A percentile compares a stretch with the other conserved stretches of the same genome.
Evolutionary conservation across 1,139 yeast species (phyloP).

Genomic region (Geotrichum bryndzae): DNA sequence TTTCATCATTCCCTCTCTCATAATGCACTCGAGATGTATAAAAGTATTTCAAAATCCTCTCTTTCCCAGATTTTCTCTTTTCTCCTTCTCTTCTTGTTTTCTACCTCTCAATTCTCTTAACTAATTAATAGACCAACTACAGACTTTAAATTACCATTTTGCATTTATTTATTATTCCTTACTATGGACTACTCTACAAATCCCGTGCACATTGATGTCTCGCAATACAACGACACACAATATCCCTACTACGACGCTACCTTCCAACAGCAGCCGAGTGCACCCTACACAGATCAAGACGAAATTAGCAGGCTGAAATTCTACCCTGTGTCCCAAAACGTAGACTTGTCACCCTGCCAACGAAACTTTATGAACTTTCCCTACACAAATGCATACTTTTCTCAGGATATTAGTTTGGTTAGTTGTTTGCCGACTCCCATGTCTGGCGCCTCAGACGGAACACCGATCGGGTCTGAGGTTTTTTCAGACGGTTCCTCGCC

Average conservation of each 20-base stretch:
- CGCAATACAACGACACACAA: not conserved
- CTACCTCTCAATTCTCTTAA: not conserved
- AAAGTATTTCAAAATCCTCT: not conserved
- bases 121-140: not conserved
- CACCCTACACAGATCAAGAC: not conserved
- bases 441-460: not conserved
- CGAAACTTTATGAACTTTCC: not conserved
- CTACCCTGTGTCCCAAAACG: not conserved
- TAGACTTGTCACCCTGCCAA: not conserved
- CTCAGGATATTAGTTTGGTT: not conserved
- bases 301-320: not conserved
- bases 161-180: not conserved
- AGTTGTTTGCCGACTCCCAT: constrained; percentile 5
- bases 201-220: not conserved
- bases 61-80: too few species aligned
- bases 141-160: not conserved
- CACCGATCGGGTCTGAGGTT: not conserved
- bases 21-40: not conserved
- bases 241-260: not conserved
- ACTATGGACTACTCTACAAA: not conserved
- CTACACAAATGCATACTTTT: not conserved
- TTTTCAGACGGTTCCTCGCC: constrained; percentile 5
- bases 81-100: not conserved
- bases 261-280: not conserved
- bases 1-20: not conserved